Evolutionary conservation across 176 grass and related monocot species (phyloP).

Genomic region (Avena eriantha): DNA sequence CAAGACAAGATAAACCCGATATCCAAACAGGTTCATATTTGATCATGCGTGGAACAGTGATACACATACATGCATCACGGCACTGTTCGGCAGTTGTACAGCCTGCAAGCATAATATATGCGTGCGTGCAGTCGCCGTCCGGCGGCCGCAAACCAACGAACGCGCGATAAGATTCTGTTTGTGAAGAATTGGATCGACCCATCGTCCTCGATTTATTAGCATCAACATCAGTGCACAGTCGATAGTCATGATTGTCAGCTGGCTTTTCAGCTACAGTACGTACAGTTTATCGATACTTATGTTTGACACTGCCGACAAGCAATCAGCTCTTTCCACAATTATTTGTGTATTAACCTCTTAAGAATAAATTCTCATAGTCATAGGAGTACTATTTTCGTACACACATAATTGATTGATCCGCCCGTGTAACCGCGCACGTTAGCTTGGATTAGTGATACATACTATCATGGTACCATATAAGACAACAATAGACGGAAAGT

Average conservation of each 20-base stretch:
- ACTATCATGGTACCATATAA: background rate
- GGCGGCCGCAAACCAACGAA: slow-evolving; percentile 4
- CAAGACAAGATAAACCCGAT: background rate
- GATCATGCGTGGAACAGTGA: slow-evolving; percentile 6
- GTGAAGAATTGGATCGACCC: background rate
- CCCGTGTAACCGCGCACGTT: too few species aligned
- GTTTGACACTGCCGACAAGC: background rate
- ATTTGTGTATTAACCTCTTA: background rate
- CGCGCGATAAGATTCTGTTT: background rate
- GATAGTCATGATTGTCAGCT: background rate
- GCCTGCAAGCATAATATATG: background rate
- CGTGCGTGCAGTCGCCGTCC: slow-evolving; percentile 12
- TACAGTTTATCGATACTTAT: background rate
- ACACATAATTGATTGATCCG: too few species aligned
- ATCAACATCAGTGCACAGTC: background rate
- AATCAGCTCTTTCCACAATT: background rate
- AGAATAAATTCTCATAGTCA: too few species aligned
- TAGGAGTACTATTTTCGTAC: too few species aligned
- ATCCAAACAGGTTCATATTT: slow-evolving; percentile 3
- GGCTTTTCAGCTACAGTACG: background rate
- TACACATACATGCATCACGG: background rate
- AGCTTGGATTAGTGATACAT: too few species aligned
- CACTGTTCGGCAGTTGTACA: background rate
- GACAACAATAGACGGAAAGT: background rate
- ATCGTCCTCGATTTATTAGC: background rate